Base-by-base conservation (phyloP, 768 basidiomycete genomes). In the Plicaturopsis crispa region DNA sequence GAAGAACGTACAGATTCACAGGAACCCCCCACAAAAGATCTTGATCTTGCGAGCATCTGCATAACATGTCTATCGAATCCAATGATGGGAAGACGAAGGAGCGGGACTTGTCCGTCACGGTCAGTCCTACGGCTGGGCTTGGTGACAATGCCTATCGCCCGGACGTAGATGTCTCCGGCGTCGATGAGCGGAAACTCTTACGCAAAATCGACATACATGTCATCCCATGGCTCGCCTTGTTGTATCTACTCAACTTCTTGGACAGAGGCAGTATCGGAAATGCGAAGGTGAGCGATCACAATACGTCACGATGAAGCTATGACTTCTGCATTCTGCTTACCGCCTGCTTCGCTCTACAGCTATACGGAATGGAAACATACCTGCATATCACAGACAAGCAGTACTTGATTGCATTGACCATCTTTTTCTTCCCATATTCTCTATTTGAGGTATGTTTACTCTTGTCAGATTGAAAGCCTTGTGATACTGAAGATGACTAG, bases 351-450 rank as follows among this genome's bases (percentile, higher is more conserved):
- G 4, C 37, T 30, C 35, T 21, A 20, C 45, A 82, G 80, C 50
- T 85, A 31, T 84, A 83, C 43, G 55, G 67, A 40, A 60, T 85
- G 42, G 72, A 72, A 45, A 46, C 44, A 12, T 76, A 81, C 48
- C 58, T 83, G 31, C 60, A 73, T 22, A 73, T 84, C 19, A 69
- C 66, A 5, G 75, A 83, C 49, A 70, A 61, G 33, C 80, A 83
- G 49, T 84, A 84, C 52, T 63, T 83, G 21, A 65, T 80, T 38
- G 78, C 79, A 4, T 61, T 84, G 35, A 81, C 80, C 4, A 69
- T 84, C 3, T 87, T 88, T 65, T 88, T 85, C 61, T 79, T 84
- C 40, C 78, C 78, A 6, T 87, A 80, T 52, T 66, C 82, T 17
- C 43, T 79, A 30, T 77, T 85, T 12, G 83, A 84, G 68, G 83